A percentile compares a stretch with the other conserved stretches of the same genome.
Conservation (phyloP, 352 stramenopile species). For the Globisporangium echinulatum region DNA sequence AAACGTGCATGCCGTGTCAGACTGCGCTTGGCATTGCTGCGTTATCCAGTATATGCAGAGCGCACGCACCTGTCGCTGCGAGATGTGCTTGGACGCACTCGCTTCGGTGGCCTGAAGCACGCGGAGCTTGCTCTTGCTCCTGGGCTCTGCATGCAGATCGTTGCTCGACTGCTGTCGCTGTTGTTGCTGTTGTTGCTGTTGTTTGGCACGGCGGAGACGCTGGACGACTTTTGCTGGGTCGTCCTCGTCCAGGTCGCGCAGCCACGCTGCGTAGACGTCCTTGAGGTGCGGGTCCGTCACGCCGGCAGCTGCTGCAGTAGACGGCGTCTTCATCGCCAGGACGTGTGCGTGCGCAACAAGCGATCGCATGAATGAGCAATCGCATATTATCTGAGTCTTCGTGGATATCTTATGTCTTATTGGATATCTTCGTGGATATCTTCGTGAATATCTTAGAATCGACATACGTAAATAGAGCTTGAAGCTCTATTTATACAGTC, state of each 20-base stretch:
- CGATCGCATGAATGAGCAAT: too few species aligned
- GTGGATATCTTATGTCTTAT: too few species aligned
- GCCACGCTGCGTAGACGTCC: constrained; percentile 33
- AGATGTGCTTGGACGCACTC: constrained; percentile 38
- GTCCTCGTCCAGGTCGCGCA: constrained; percentile 36
- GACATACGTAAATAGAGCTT: neutral
- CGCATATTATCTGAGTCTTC: too few species aligned
- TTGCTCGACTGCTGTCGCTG: neutral
- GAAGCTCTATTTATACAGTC: neutral
- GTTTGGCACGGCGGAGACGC: constrained; percentile 12
- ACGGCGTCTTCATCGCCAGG: neutral
- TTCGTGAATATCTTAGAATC: too few species aligned
- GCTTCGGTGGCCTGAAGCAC: constrained; percentile 42
- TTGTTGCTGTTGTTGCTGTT: neutral
- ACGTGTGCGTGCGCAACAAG: too few species aligned
- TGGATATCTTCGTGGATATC: too few species aligned
- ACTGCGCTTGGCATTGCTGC: neutral
- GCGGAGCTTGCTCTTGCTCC: constrained; percentile 23
- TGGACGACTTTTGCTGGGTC: constrained; percentile 22
- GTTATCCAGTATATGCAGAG: neutral
- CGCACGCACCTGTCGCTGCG: constrained; percentile 15
- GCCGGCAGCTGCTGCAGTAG: neutral
- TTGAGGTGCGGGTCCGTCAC: constrained; percentile 20
- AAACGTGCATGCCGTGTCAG: neutral
- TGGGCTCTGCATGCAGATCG: neutral